Evolutionary conservation across 176 grass and related monocot genomes (phyloP).

Genomic region (Cenchrus americanus): DNA sequence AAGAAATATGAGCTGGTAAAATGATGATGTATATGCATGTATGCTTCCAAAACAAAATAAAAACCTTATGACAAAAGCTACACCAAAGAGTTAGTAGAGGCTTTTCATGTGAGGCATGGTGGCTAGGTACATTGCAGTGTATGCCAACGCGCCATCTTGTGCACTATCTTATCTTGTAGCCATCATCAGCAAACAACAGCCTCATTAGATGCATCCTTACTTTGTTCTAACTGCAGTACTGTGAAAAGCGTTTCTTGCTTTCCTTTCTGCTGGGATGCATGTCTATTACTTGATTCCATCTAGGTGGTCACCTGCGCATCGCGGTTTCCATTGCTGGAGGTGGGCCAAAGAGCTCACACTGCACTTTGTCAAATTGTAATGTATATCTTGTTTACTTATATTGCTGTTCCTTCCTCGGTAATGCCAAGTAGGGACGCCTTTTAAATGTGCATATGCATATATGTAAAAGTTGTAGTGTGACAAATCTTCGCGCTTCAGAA

Average conservation of each 20-base stretch:
- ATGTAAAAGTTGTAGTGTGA: too few species aligned
- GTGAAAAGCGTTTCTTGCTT: background rate
- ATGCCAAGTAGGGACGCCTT: too few species aligned
- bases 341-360: too few species aligned
- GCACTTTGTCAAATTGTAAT: too few species aligned
- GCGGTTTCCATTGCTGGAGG: too few species aligned
- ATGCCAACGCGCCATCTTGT: background rate
- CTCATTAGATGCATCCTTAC: background rate
- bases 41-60: background rate
- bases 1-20: background rate
- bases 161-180: constrained; percentile 10
- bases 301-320: too few species aligned
- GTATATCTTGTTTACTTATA: too few species aligned
- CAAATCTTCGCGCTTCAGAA: too few species aligned
- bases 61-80: too few species aligned
- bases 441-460: too few species aligned
- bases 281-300: too few species aligned
- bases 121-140: constrained; percentile 1
- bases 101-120: constrained; percentile 22
- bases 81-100: background rate
- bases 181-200: constrained; percentile 26
- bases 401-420: too few species aligned
- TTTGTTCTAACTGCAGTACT: background rate
- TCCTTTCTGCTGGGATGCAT: background rate
- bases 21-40: background rate